Evolutionary conservation across 495 filamentous ascomycete genomes (phyloP).

Genomic region (Immersiella caudata): DNA sequence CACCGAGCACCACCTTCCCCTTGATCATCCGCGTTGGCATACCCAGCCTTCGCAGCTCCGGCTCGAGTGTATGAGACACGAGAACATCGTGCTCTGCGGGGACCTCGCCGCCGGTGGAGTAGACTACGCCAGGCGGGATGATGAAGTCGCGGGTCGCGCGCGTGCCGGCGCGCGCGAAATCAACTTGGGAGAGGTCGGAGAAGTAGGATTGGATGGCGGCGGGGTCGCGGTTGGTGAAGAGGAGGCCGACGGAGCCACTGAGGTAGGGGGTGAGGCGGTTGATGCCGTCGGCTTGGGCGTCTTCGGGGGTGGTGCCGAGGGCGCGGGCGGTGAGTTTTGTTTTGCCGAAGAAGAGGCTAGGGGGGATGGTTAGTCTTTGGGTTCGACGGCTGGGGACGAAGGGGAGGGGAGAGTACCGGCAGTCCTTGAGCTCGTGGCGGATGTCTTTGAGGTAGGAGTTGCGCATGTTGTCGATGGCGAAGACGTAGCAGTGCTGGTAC

Average conservation of each 20-base stretch:
- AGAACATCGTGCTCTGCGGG: constrained; percentile 80
- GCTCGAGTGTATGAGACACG: constrained; percentile 83
- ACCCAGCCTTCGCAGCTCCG: constrained; percentile 79
- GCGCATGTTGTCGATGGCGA: constrained; percentile 95
- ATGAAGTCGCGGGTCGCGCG: constrained; percentile 70
- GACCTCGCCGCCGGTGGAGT: constrained; percentile 75
- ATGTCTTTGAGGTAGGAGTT: constrained; percentile 96
- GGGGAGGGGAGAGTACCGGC: constrained; percentile 60
- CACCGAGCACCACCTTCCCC: constrained; percentile 83
- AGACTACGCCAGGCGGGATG: constrained; percentile 77
- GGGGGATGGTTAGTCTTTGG: constrained; percentile 2
- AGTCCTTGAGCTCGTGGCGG: constrained; percentile 77
- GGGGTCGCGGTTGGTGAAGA: constrained; percentile 80
- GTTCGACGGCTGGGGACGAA: not conserved
- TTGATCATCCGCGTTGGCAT: constrained; percentile 85
- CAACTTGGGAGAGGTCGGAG: constrained; percentile 63
- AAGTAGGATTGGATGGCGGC: constrained; percentile 69
- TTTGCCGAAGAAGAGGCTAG: constrained; percentile 94
- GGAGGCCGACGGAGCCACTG: constrained; percentile 79
- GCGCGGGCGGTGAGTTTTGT: constrained; percentile 97
- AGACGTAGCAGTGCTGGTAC: constrained; percentile 91
- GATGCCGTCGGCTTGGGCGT: constrained; percentile 75
- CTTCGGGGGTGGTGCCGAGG: constrained; percentile 72
- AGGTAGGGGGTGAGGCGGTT: constrained; percentile 71
- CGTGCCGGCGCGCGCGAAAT: constrained; percentile 89